These are phyloP conservation scores for Oenanthe sinensis DNA, from an alignment of 129 eudicot species.

Conservation along the genomic window DNA sequence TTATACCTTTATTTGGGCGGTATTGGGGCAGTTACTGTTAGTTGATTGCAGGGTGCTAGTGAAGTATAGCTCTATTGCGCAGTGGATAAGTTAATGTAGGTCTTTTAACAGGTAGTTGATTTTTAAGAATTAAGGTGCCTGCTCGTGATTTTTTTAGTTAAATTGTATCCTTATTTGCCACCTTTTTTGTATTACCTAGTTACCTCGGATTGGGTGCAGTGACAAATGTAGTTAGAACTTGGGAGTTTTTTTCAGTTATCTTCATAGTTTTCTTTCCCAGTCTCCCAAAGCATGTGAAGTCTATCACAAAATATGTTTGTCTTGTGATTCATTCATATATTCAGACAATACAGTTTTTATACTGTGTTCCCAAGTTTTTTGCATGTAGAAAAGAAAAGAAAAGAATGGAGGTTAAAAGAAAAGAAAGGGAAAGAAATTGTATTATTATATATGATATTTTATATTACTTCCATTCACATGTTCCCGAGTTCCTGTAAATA, in stretches of 20 bases:
- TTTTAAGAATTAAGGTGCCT: not conserved
- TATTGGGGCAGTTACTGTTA: too few species aligned
- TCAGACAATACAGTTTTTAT: too few species aligned
- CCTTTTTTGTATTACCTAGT: not conserved
- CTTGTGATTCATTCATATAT: not conserved
- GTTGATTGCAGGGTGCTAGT: too few species aligned
- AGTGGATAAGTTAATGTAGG: not conserved
- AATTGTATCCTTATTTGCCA: not conserved
- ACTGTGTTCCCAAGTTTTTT: too few species aligned
- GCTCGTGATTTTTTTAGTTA: not conserved
- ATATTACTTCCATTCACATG: not conserved
- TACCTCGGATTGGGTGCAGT: not conserved
- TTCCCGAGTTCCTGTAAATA: not conserved
- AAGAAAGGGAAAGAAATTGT: too few species aligned
- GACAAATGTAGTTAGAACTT: not conserved
- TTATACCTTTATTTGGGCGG: too few species aligned
- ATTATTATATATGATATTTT: too few species aligned
- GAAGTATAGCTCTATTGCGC: too few species aligned
- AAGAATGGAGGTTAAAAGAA: too few species aligned
- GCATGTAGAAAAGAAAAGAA: too few species aligned
- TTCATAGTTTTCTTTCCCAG: not conserved
- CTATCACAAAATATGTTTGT: too few species aligned
- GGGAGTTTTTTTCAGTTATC: not conserved
- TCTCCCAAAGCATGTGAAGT: too few species aligned
- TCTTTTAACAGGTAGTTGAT: not conserved